phyloP scores from a whole-genome alignment of 495 filamentous ascomycete species.

The Tuber melanosporum region DNA sequence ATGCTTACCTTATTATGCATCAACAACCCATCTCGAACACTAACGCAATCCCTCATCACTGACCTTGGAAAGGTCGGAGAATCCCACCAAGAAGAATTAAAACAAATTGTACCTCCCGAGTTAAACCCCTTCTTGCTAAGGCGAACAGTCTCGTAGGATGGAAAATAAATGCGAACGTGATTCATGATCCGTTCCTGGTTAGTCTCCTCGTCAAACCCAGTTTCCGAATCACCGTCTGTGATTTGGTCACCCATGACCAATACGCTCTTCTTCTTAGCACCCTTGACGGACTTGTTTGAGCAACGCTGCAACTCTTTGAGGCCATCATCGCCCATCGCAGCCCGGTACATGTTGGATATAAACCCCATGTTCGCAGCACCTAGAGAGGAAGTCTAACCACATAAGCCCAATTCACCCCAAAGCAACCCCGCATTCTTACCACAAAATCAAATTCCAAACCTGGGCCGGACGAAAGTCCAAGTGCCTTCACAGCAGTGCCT shows the following conservation, averaged over 20 bases:
- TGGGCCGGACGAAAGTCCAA: constrained; percentile 49
- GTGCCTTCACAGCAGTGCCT: constrained; percentile 50
- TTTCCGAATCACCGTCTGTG: constrained; percentile 40
- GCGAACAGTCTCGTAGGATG: constrained; percentile 64
- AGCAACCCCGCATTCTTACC: constrained; percentile 41
- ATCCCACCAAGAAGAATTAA: constrained; percentile 63
- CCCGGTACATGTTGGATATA: constrained; percentile 64
- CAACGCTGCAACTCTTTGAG: constrained; percentile 16
- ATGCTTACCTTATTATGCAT: constrained; percentile 73
- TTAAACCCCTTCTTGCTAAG: constrained; percentile 54
- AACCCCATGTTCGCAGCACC: constrained; percentile 65
- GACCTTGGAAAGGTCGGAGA: constrained; percentile 58
- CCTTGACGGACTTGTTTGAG: background rate
- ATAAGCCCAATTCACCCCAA: constrained; percentile 14
- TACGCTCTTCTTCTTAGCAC: constrained; percentile 53
- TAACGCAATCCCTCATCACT: constrained; percentile 69
- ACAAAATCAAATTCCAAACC: constrained; percentile 54
- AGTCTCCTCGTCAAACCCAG: constrained; percentile 37
- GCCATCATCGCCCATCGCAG: constrained; percentile 43
- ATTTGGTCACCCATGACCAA: constrained; percentile 48
- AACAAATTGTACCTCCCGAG: constrained; percentile 74
- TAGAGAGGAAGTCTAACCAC: constrained; percentile 63
- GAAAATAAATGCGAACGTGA: constrained; percentile 72
- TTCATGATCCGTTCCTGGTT: constrained; percentile 46
- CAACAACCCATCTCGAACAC: constrained; percentile 58